These are phyloP conservation scores for Chlorella variabilis DNA, from an alignment of 163 green algal species.

Conservation along the genomic window DNA sequence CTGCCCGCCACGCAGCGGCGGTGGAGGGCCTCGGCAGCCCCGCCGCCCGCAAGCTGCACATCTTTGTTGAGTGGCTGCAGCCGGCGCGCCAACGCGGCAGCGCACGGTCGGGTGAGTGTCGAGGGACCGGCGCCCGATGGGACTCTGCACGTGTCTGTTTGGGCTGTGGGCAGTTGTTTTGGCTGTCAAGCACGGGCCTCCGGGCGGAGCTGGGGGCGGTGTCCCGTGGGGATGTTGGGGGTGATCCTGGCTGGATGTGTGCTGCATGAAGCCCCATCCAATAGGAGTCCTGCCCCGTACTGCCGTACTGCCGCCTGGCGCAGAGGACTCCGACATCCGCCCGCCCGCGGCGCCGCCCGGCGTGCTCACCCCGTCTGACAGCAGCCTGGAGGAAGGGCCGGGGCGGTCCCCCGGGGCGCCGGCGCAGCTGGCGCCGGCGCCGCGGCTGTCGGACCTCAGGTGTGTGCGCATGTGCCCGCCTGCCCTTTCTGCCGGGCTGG, in stretches of 20 bases:
- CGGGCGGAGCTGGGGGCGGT: too few species aligned
- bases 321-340: background rate
- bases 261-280: too few species aligned
- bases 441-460: slow-evolving; percentile 13
- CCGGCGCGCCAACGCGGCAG: background rate
- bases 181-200: too few species aligned
- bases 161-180: too few species aligned
- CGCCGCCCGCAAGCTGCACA: slow-evolving; percentile 48
- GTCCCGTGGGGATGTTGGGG: too few species aligned
- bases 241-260: too few species aligned
- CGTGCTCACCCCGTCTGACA: background rate
- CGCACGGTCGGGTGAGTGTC: background rate
- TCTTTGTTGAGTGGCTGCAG: slow-evolving; percentile 45
- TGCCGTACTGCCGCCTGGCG: background rate
- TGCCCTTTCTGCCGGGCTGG: background rate
- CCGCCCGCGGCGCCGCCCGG: background rate
- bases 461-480: background rate
- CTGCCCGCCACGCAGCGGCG: background rate
- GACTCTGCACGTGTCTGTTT: too few species aligned
- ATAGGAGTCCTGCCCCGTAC: background rate
- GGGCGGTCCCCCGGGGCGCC: too few species aligned
- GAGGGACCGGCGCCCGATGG: too few species aligned
- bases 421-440: background rate
- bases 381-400: background rate
- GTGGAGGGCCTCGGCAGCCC: slow-evolving; percentile 6